Conservation (phyloP, 352 stramenopile genomes). For the Globisporangium barbulae region DNA sequence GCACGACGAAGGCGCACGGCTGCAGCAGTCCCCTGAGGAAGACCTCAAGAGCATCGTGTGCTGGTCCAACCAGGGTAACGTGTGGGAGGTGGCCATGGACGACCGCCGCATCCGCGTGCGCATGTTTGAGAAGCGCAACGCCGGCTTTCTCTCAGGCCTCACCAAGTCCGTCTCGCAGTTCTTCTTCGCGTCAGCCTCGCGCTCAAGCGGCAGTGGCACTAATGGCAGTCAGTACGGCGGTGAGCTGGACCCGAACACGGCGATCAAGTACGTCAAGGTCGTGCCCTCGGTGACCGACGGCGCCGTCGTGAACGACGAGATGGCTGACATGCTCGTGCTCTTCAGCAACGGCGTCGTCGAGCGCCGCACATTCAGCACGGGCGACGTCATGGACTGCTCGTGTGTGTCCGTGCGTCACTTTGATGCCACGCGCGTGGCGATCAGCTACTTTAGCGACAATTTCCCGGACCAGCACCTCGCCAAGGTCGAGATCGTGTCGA, state of each 20-base stretch:
- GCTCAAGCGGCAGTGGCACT: conserved; percentile 17
- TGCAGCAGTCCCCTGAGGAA: conserved; percentile 19
- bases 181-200: conserved; percentile 56
- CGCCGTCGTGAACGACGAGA: conserved; percentile 26
- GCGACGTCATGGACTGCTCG: conserved; percentile 62
- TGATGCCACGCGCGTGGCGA: conserved; percentile 52
- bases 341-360: conserved; percentile 64
- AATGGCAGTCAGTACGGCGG: conserved; percentile 9
- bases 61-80: conserved; percentile 74
- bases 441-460: conserved; percentile 67
- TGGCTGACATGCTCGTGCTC: conserved; percentile 62
- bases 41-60: conserved; percentile 61
- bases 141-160: conserved; percentile 60
- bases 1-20: conserved; percentile 13
- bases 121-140: conserved; percentile 64
- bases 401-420: conserved; percentile 57
- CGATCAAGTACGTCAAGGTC: conserved; percentile 54
- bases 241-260: conserved; percentile 45
- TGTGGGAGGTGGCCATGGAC: conserved; percentile 80
- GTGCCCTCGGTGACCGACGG: conserved; percentile 28
- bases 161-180: conserved; percentile 78
- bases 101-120: conserved; percentile 76
- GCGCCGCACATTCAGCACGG: conserved; percentile 62
- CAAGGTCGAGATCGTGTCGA: conserved; percentile 61
- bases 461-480: conserved; percentile 58